These are phyloP conservation scores for Aspergillus sp. DNA, from an alignment of 2,329 filamentous ascomycete genomes.

Conservation along the genomic window DNA sequence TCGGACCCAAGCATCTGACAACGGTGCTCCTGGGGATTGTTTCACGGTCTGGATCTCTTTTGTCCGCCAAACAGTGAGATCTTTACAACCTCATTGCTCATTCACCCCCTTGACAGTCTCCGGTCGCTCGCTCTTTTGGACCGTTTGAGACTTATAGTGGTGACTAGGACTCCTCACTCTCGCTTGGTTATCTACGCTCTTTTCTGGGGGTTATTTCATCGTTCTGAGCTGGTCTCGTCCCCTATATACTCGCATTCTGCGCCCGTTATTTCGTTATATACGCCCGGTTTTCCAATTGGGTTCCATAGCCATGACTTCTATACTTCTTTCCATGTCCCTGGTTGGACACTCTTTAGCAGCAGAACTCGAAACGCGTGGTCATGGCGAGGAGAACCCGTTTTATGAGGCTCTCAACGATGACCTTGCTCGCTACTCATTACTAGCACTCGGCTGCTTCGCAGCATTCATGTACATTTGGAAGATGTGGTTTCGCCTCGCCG, in stretches of 20 bases:
- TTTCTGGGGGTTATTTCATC: slow-evolving; percentile 5
- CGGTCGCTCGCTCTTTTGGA: not conserved
- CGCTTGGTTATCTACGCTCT: not conserved
- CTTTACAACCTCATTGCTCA: slow-evolving; percentile 13
- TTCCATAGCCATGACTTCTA: slow-evolving; percentile 21
- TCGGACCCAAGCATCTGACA: not conserved
- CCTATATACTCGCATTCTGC: slow-evolving; percentile 7
- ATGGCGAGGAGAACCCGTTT: slow-evolving; percentile 16
- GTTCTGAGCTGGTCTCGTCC: slow-evolving; percentile 33
- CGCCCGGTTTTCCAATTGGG: not conserved
- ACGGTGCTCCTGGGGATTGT: not conserved
- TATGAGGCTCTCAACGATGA: slow-evolving; percentile 50
- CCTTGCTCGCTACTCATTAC: slow-evolving; percentile 61
- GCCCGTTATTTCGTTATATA: not conserved
- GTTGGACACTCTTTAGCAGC: slow-evolving; percentile 28
- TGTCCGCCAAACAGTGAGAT: not conserved
- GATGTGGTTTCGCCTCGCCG: slow-evolving; percentile 58
- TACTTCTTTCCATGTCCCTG: slow-evolving; percentile 27
- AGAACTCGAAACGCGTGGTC: slow-evolving; percentile 26
- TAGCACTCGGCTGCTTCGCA: slow-evolving; percentile 65
- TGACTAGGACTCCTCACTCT: not conserved
- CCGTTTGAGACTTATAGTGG: not conserved
- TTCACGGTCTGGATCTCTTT: not conserved
- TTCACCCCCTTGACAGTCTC: not conserved
- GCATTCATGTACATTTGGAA: slow-evolving; percentile 67